Evolutionary conservation across 1,139 yeast species (phyloP), one percentile per base, ranked within the genome.

Genomic region (Scheffersomyces parashehatae): DNA sequence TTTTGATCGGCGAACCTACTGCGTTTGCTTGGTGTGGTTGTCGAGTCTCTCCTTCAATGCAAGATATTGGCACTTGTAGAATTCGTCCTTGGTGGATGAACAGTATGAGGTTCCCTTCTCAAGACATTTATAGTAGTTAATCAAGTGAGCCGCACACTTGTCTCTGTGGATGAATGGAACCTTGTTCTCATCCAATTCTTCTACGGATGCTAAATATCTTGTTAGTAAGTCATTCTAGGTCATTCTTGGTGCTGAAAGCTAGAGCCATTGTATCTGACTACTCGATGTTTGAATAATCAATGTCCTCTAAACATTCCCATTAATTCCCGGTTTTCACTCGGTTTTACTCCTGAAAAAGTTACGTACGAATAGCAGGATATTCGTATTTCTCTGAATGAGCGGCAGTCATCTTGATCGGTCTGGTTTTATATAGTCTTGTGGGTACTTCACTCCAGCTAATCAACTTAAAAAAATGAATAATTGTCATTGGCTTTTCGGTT

Each of bases 141-240:
- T 73, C 54, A 72, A 68, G 50, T 65, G 76, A 39, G 75, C 67
- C 37, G 79, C 79, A 62, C 79, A 74, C 47, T 63, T 67, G 56
- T 74, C 79, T 62, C 79, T 68, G 60, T 74, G 62, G 50, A 69
- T 60, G 56, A 73, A 73, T 13, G 79, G 79, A 34, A 74, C 77
- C 43, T 73, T 67, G 46, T 67, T 59, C 34, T 64, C 70, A 51
- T 74, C 79, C 60, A 74, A 64, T 47, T 73, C 77, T 49, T 65
- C 54, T 54, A 66, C 73, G 31, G 76, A 61, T 39, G 73, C 73
- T 67, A 28, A 28, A 28, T 31, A 12, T 3, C 5, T 14, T 32
- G 50, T 42, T 47, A 42, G 50, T 49, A 43, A 7, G 29, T 11
- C 4, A 14, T 34, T 16, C 26, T 6, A 6, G 26, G 8, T 20